Evolutionary conservation across 257 asterid species (phyloP).

Genomic region (Handroanthus guayacan): DNA sequence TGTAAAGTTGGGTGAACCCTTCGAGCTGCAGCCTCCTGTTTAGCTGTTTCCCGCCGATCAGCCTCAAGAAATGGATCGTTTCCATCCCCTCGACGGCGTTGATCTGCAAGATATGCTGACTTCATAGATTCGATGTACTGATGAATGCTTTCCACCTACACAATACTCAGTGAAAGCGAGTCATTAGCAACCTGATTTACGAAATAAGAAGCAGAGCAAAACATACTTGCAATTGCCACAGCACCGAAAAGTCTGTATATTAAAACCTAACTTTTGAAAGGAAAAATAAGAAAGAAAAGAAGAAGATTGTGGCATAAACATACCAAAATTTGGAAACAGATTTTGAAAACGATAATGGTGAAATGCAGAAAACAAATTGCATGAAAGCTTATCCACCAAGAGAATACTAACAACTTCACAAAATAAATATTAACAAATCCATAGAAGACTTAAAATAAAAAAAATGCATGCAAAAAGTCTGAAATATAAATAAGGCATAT

Average conservation of each 20-base stretch:
- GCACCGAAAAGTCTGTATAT: not conserved
- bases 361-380: not conserved
- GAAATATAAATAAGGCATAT: constrained; percentile 6
- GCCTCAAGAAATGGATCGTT: constrained; percentile 95
- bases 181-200: not conserved
- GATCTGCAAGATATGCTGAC: constrained; percentile 92
- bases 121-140: constrained; percentile 96
- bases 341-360: not conserved
- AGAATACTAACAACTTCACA: not conserved
- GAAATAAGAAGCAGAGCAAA: constrained; percentile 14
- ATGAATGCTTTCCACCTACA: constrained; percentile 91
- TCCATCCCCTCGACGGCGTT: constrained; percentile 79
- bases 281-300: not conserved
- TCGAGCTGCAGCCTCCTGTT: constrained; percentile 95
- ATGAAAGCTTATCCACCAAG: not conserved
- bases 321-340: not conserved
- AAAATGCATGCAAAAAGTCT: constrained; percentile 7
- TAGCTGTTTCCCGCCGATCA: constrained; percentile 89
- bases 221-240: not conserved
- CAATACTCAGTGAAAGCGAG: constrained; percentile 2
- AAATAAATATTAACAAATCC: not conserved
- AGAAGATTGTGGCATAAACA: not conserved
- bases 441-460: not conserved
- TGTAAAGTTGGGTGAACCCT: constrained; percentile 94
- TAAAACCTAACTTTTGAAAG: constrained; percentile 10